Base-by-base conservation (phyloP, 2,329 filamentous ascomycete genomes). In the Niveomyces coronatus region DNA sequence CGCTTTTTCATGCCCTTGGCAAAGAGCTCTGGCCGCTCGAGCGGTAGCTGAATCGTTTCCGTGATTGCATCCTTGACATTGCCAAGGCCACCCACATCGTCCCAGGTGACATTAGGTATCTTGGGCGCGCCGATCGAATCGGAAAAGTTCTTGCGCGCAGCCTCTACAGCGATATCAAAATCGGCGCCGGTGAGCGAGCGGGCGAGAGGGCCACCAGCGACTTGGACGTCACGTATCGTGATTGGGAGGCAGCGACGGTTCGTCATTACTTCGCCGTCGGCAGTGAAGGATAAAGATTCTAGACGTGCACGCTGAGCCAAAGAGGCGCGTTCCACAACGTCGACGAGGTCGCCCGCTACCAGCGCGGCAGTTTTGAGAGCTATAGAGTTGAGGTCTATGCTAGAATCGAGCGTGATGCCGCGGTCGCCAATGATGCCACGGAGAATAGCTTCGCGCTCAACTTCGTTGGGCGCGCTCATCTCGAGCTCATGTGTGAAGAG, bases 1-100 rank as follows among this genome's bases (percentile, higher is more conserved):
- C 89, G 80, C 66, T 96, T 96, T 72, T 95, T 95, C 82, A 96
- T 91, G 35, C 89, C 91, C 65, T 89, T 93, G 22, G 88, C 88
- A 52, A 96, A 96, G 2, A 96, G 72, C 57, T 96, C 91, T 1
- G 89, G 89, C 9, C 88, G 74, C 45, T 94, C 85, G 1, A 96
- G 73, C 0, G 89, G 91, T 24, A 96, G 70, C 56, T 95, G 89
- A 38, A 96, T 96, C 0, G 91, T 96, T 59, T 96, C 91, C 57
- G 86, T 85, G 37, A 96, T 82, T n/a, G 89, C 88, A 48, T 94
- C 87, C 65, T 96, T 96, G 57, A 96, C 88, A 50, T 94, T 87
- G 20, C 82, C 79, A 22, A 96, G 70, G 35, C 91, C 89, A 58
- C 89, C 89, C 15, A 98, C 89, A 56, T 98, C 89, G 48, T 89